Conservation (phyloP, 2,329 filamentous ascomycete genomes). For the Arthrobotrys conoides region DNA sequence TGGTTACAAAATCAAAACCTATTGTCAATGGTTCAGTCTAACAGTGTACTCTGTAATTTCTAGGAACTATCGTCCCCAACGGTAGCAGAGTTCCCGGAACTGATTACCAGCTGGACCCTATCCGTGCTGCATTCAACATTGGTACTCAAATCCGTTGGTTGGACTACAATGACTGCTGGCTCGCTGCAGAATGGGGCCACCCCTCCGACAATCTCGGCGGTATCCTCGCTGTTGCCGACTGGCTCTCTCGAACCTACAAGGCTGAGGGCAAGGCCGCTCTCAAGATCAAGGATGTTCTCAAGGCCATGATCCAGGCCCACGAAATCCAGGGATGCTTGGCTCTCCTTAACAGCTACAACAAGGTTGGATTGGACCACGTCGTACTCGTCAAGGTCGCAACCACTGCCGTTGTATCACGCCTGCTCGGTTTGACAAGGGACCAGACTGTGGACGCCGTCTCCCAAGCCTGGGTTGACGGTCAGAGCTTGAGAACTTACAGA, state of each 20-base stretch:
- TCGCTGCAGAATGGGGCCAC: slow-evolving; percentile 98
- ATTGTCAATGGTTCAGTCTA: background rate
- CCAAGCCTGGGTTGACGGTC: slow-evolving; percentile 97
- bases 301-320: slow-evolving; percentile 99
- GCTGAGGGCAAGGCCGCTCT: slow-evolving; percentile 79
- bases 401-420: slow-evolving; percentile 92
- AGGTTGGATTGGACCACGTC: slow-evolving; percentile 97
- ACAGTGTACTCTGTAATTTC: background rate
- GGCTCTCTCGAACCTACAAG: slow-evolving; percentile 91
- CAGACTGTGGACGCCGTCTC: slow-evolving; percentile 96
- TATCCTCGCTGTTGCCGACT: slow-evolving; percentile 94
- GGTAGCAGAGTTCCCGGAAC: slow-evolving; percentile 93
- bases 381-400: slow-evolving; percentile 98
- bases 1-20: background rate
- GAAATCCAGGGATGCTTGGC: slow-evolving; percentile 98
- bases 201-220: slow-evolving; percentile 98
- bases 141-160: slow-evolving; percentile 99
- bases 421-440: slow-evolving; percentile 88
- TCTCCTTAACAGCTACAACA: slow-evolving; percentile 98
- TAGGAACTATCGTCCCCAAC: slow-evolving; percentile 86
- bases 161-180: slow-evolving; percentile 99
- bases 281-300: slow-evolving; percentile 89
- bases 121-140: slow-evolving; percentile 98
- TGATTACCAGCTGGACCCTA: slow-evolving; percentile 91
- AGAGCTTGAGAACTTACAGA: slow-evolving; percentile 95